Percentiles rank a stretch among this genome's conserved stretches.
phyloP scores from a whole-genome alignment of 352 stramenopile species.

The Pythium graminicola region DNA sequence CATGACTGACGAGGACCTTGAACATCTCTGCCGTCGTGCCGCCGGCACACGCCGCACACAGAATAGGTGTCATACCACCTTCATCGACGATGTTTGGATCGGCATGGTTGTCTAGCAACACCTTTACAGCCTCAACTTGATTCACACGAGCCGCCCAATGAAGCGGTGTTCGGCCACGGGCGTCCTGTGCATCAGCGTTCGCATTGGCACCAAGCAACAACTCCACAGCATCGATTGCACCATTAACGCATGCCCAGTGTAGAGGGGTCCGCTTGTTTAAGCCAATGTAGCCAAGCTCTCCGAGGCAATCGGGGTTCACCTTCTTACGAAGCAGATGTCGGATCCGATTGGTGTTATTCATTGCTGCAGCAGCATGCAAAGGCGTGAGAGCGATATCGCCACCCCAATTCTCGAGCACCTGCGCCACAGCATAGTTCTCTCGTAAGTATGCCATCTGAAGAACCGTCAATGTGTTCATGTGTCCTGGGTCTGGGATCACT shows the following conservation, averaged over 20 bases:
- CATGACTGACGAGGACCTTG: slow-evolving; percentile 47
- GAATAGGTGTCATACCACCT: slow-evolving; percentile 67
- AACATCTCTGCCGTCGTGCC: slow-evolving; percentile 67
- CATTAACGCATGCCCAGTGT: slow-evolving; percentile 75
- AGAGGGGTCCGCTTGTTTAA: slow-evolving; percentile 75
- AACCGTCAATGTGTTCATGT: slow-evolving; percentile 84
- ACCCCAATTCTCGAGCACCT: slow-evolving; percentile 78
- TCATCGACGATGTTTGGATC: slow-evolving; percentile 70
- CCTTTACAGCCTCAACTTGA: slow-evolving; percentile 52
- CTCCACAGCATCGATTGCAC: slow-evolving; percentile 46
- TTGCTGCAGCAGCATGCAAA: slow-evolving; percentile 67
- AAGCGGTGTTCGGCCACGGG: slow-evolving; percentile 53
- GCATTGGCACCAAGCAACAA: slow-evolving; percentile 53
- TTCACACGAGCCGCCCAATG: slow-evolving; percentile 79
- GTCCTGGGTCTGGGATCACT: slow-evolving; percentile 69
- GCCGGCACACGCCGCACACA: slow-evolving; percentile 68
- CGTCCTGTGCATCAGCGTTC: slow-evolving; percentile 61
- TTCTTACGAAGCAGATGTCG: slow-evolving; percentile 56
- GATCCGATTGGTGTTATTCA: slow-evolving; percentile 57
- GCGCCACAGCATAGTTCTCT: slow-evolving; percentile 72
- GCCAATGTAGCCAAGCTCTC: slow-evolving; percentile 71
- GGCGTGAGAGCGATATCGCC: slow-evolving; percentile 72
- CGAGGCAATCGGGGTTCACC: slow-evolving; percentile 69
- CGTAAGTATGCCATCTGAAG: slow-evolving; percentile 74
- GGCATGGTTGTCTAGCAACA: slow-evolving; percentile 43